A percentile compares a stretch with the other conserved stretches of the same genome.
Conservation (phyloP, 768 basidiomycete genomes). For the Lactifluus rugatus region DNA sequence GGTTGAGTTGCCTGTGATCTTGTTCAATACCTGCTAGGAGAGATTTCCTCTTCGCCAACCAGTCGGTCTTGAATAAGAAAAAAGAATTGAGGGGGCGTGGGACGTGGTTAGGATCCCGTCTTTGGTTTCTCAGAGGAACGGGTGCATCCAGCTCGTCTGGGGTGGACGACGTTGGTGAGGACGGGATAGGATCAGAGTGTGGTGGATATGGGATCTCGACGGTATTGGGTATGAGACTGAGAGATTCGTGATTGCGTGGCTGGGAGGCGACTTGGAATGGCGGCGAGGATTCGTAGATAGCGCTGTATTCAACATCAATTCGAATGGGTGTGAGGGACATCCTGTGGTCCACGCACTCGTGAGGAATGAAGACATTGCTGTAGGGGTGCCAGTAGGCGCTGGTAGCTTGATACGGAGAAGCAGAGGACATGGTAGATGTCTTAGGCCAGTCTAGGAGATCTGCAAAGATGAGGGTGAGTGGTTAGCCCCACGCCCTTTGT, state of each 20-base stretch:
- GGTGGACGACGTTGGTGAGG: background rate
- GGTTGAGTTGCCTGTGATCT: constrained; percentile 21
- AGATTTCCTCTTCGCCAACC: constrained; percentile 20
- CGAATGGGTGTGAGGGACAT: too few species aligned
- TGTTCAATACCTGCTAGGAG: constrained; percentile 18
- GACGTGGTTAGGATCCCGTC: constrained; percentile 6
- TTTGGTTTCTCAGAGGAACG: background rate
- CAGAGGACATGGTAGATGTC: background rate
- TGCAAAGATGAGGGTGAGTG: background rate
- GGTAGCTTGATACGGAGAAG: background rate
- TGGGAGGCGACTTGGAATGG: background rate
- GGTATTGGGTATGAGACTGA: background rate
- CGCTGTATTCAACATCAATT: background rate
- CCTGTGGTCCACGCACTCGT: background rate
- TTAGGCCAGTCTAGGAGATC: background rate
- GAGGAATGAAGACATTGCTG: background rate
- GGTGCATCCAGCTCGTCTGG: background rate
- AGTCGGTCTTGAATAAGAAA: constrained; percentile 24
- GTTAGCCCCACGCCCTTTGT: constrained; percentile 1
- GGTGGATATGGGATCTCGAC: background rate
- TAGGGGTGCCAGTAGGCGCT: background rate
- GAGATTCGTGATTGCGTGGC: background rate
- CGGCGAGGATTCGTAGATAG: background rate
- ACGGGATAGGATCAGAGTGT: background rate
- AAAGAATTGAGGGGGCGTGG: constrained; percentile 23